Percentiles rank a stretch among this genome's conserved stretches.
These are phyloP conservation scores for Pittosporum tobira DNA, from an alignment of 129 eudicot genomes.

Conservation along the genomic window DNA sequence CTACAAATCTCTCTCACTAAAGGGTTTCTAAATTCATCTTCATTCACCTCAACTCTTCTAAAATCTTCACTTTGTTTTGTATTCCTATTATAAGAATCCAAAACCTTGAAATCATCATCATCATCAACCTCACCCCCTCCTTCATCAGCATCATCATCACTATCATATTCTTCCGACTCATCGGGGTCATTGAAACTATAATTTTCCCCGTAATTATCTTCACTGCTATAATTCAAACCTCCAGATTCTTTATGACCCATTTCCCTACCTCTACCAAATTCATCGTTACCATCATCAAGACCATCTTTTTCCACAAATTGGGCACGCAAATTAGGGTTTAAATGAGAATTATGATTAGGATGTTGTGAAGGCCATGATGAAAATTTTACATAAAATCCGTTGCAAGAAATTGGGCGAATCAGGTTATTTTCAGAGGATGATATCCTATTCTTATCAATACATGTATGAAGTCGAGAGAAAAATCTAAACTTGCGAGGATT, in stretches of 20 bases:
- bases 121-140: slow-evolving; percentile 2
- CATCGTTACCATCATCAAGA: slow-evolving; percentile 7
- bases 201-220: neutral
- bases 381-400: neutral
- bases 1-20: slow-evolving; percentile 69
- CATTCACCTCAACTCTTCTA: slow-evolving; percentile 24
- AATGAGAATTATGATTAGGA: slow-evolving; percentile 6
- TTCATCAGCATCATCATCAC: slow-evolving; percentile 4
- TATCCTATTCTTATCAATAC: too few relatives aligned
- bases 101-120: slow-evolving; percentile 34
- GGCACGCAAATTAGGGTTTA: neutral
- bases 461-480: too few relatives aligned
- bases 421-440: neutral
- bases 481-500: too few relatives aligned
- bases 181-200: slow-evolving; percentile 15
- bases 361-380: slow-evolving; percentile 18
- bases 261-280: neutral
- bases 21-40: slow-evolving; percentile 63
- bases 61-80: slow-evolving; percentile 21
- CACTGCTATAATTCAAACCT: neutral
- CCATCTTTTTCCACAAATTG: neutral
- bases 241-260: neutral
- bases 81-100: slow-evolving; percentile 19
- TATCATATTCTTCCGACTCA: slow-evolving; percentile 6
- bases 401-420: neutral